Evolutionary conservation across 2,329 filamentous ascomycete species (phyloP), one percentile per base, ranked within the genome.

Genomic region (Aspergillus sp.): DNA sequence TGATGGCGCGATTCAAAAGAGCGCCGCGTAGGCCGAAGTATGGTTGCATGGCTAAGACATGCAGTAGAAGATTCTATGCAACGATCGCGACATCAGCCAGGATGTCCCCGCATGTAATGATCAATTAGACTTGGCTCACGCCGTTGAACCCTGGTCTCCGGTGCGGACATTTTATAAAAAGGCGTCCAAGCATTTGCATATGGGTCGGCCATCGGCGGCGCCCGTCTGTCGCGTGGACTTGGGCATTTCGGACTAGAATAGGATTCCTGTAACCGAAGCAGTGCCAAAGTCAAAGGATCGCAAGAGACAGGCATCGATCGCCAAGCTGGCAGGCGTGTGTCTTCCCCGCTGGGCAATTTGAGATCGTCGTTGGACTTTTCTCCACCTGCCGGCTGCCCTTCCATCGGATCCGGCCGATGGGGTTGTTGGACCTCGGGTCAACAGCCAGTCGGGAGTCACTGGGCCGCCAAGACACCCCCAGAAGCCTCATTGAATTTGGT

Each of bases 21-120:
- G 60, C 30, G 38, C 69, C 69, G 4, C 67, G 61, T n/a, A 71
- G 63, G 52, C 69, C 69, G 50, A 70, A 62, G 43, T 68, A 70
- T 2, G 60, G 67, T 39, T 59, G 32, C 62, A 60, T 64, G 23
- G 39, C 38, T 32, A 30, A 45, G 52, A 49, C 57, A 50, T 55
- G 41, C 30, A 49, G 51, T 21, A 54, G 8, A 23, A 38, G 30
- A 45, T 51, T 23, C 8, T 36, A 45, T 52, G 30, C 17, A 50
- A 48, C 15, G 12, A 50, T 58, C 50, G 36, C 38, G 38, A 17
- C 41, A 57, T 48, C 43, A 38, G 57, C 30, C 45, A 51, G 32
- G 30, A 30, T 25, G 38, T 25, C 23, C 38, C 21, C n/a, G 10
- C 15, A 23, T 25, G 15, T 53, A 25, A n/a, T 32, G 12, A 10